A percentile compares a stretch with the other conserved stretches of the same genome.
These are phyloP conservation scores for Luzula sylvatica DNA, from an alignment of 176 grass and related monocot genomes.

Conservation along the genomic window DNA sequence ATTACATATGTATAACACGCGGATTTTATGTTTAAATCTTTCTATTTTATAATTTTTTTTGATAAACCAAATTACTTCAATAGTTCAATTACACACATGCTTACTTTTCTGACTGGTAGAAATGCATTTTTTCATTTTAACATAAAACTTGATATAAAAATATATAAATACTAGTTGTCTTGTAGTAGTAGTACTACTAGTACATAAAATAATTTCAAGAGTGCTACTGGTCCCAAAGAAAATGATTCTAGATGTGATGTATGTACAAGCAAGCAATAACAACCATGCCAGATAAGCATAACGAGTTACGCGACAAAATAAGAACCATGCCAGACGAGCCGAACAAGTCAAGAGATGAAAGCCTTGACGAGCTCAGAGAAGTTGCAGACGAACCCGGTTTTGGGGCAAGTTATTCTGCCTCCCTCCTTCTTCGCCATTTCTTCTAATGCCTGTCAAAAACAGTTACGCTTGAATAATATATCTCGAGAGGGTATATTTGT, in stretches of 20 bases:
- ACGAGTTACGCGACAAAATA: neutral
- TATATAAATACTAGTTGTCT: neutral
- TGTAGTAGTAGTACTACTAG: too few species aligned
- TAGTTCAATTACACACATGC: too few species aligned
- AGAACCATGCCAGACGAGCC: slow-evolving; percentile 9
- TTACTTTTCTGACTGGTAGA: too few species aligned
- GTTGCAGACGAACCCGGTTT: slow-evolving; percentile 48
- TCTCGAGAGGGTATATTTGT: neutral
- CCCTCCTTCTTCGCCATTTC: slow-evolving; percentile 84
- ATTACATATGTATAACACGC: too few species aligned
- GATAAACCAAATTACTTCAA: too few species aligned
- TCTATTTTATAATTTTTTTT: too few species aligned
- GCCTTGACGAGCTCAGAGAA: slow-evolving; percentile 73
- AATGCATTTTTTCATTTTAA: too few species aligned
- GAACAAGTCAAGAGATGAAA: slow-evolving; percentile 49
- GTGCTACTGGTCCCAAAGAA: slow-evolving; percentile 3
- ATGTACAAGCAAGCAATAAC: slow-evolving; percentile 21
- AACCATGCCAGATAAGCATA: too few species aligned
- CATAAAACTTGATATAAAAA: too few species aligned
- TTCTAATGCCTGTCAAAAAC: slow-evolving; percentile 56
- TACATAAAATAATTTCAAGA: slow-evolving; percentile 6
- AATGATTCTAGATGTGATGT: slow-evolving; percentile 2
- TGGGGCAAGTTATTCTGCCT: slow-evolving; percentile 77
- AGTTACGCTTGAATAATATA: neutral
- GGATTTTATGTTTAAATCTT: too few species aligned